These are phyloP conservation scores for Pharnaceum exiguum DNA, from an alignment of 148 eudicot genomes.

Conservation along the genomic window DNA sequence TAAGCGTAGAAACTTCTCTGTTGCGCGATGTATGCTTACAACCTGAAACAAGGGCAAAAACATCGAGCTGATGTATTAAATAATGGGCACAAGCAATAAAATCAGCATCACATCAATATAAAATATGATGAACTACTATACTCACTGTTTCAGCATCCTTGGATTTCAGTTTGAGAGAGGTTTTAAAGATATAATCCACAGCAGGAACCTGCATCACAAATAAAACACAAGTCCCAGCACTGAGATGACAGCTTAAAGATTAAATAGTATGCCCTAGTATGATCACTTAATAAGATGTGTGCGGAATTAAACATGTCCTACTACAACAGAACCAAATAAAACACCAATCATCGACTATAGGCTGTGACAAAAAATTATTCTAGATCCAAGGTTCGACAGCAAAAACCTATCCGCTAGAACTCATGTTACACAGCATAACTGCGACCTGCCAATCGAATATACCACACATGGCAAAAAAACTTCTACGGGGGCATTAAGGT, in stretches of 20 bases:
- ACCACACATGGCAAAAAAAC: no score
- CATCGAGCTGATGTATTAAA: background rate
- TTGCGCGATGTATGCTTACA: conserved; percentile 54
- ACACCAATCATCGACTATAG: no score
- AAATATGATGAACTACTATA: conserved; percentile 3
- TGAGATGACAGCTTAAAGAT: conserved; percentile 1
- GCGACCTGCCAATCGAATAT: no score
- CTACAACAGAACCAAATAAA: no score
- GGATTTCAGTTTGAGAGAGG: conserved; percentile 77
- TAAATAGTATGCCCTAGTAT: background rate
- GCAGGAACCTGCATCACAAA: conserved; percentile 50
- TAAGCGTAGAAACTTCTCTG: conserved; percentile 52
- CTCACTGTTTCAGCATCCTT: conserved; percentile 88
- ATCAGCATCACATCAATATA: background rate
- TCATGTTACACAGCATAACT: no score
- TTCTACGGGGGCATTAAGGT: no score
- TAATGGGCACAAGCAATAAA: background rate
- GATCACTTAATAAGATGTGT: no score
- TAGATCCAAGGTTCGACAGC: no score
- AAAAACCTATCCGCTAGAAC: no score
- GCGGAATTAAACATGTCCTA: no score
- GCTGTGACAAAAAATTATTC: no score
- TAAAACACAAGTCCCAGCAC: background rate
- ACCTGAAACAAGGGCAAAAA: conserved; percentile 42
- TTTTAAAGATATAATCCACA: conserved; percentile 62